These are phyloP conservation scores for Termitomyces sp. DNA, from an alignment of 768 basidiomycete genomes.

Conservation along the genomic window DNA sequence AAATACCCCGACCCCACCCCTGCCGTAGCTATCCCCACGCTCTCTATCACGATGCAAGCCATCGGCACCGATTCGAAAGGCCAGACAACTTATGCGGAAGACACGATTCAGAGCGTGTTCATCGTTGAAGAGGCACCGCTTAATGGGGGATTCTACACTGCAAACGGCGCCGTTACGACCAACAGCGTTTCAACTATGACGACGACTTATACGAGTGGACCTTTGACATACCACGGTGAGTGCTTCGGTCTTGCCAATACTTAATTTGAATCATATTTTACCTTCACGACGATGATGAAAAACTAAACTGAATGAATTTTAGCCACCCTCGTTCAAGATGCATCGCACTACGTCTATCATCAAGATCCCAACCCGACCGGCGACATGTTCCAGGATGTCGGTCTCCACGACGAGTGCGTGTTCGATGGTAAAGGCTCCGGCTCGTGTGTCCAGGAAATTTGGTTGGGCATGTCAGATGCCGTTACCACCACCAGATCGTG, in stretches of 20 bases:
- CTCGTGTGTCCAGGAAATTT: background rate
- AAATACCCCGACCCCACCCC: background rate
- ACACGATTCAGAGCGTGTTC: background rate
- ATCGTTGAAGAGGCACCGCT: background rate
- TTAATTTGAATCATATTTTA: no score
- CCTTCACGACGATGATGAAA: background rate
- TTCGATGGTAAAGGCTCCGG: background rate
- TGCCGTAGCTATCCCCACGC: background rate
- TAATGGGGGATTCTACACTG: constrained; percentile 2
- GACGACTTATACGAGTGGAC: background rate
- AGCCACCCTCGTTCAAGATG: background rate
- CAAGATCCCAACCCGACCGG: background rate
- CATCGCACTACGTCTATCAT: background rate
- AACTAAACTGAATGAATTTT: background rate
- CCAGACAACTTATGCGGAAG: background rate
- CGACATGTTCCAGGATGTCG: background rate
- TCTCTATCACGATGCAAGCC: background rate
- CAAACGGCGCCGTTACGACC: background rate
- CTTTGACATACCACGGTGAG: background rate
- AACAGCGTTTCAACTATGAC: background rate
- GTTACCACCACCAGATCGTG: background rate
- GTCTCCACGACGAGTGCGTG: background rate
- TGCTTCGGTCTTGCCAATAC: background rate
- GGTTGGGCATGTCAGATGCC: background rate
- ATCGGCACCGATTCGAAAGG: constrained; percentile 1